Evolutionary conservation across 352 stramenopile species (phyloP).

Genomic region (Phytophthora quininea): DNA sequence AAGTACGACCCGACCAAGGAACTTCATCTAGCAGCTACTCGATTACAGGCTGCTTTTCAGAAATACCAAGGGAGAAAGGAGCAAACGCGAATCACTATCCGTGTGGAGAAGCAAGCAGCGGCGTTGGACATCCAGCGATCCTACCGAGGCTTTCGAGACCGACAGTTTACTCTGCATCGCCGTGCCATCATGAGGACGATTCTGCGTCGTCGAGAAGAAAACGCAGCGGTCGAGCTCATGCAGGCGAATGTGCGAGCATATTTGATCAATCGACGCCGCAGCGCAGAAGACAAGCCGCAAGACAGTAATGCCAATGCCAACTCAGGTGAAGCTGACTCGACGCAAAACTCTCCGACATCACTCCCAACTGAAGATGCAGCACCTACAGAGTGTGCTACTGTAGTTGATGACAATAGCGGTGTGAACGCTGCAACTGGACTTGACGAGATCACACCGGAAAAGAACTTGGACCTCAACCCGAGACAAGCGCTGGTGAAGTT

Average conservation of each 20-base stretch:
- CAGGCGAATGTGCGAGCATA: slow-evolving; percentile 73
- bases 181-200: slow-evolving; percentile 63
- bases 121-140: slow-evolving; percentile 70
- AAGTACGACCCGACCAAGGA: slow-evolving; percentile 50
- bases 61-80: slow-evolving; percentile 68
- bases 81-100: slow-evolving; percentile 45
- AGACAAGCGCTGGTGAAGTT: slow-evolving; percentile 28
- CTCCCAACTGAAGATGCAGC: too few relatives aligned
- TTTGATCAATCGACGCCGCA: slow-evolving; percentile 49
- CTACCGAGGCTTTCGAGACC: slow-evolving; percentile 63
- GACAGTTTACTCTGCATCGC: slow-evolving; percentile 54
- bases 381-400: too few relatives aligned
- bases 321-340: slow-evolving; percentile 14
- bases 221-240: slow-evolving; percentile 61
- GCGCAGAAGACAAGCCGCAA: slow-evolving; percentile 19
- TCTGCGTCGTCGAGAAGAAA: slow-evolving; percentile 46
- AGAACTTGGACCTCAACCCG: slow-evolving; percentile 9
- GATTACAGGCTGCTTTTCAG: slow-evolving; percentile 59
- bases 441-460: neutral
- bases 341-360: neutral
- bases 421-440: neutral
- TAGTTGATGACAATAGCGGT: neutral
- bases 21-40: slow-evolving; percentile 55
- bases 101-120: slow-evolving; percentile 57
- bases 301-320: neutral